Percentiles rank a stretch among this genome's conserved stretches.
phyloP scores from a whole-genome alignment of 495 filamentous ascomycete genomes.

The Penicillium angulare region DNA sequence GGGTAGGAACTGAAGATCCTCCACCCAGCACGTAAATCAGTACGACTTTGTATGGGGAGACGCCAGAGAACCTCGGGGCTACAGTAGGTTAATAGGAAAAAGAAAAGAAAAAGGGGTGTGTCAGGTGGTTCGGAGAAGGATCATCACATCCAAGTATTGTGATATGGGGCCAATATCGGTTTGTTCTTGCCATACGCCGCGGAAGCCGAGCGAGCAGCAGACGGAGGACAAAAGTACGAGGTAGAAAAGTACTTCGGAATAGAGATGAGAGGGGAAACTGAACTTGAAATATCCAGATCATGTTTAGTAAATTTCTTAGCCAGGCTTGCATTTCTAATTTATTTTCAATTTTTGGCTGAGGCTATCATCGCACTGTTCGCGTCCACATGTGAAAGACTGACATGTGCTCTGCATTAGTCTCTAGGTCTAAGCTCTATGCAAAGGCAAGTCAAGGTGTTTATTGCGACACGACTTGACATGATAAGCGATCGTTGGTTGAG shows the following conservation, averaged over 20 bases:
- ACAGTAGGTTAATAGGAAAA: too few species aligned
- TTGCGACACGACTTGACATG: conserved; percentile 17
- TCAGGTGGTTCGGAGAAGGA: conserved; percentile 13
- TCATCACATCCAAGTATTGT: not conserved
- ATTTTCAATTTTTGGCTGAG: not conserved
- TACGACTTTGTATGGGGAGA: not conserved
- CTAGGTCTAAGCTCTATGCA: conserved; percentile 16
- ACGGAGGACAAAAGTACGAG: conserved; percentile 1
- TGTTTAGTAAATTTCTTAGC: too few species aligned
- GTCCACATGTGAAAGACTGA: conserved; percentile 23
- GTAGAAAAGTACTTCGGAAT: not conserved
- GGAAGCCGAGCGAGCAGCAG: not conserved
- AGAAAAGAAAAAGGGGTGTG: conserved; percentile 1
- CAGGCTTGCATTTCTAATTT: not conserved
- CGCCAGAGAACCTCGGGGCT: not conserved
- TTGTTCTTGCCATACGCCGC: too few species aligned
- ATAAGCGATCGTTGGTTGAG: conserved; percentile 25
- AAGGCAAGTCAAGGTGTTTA: conserved; percentile 9
- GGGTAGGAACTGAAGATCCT: conserved; percentile 6
- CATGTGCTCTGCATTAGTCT: conserved; percentile 22
- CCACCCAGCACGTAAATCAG: not conserved
- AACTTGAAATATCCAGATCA: not conserved
- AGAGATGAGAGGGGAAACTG: not conserved
- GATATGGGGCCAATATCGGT: too few species aligned
- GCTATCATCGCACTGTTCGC: conserved; percentile 21